phyloP scores from a whole-genome alignment of 768 basidiomycete species.

The Mycena crocata region DNA sequence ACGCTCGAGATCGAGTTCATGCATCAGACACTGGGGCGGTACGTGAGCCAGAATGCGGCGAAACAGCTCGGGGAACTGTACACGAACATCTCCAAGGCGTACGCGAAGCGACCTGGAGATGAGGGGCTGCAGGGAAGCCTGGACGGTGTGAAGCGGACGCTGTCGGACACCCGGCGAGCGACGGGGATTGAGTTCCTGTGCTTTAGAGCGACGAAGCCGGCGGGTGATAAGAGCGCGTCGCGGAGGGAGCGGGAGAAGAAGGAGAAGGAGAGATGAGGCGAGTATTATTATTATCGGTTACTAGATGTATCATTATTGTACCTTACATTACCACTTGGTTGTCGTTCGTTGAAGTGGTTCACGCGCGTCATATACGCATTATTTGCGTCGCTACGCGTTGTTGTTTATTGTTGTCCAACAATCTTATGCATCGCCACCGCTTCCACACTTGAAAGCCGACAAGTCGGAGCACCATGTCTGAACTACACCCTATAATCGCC shows the following conservation, averaged over 20 bases:
- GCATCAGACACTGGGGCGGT: slow-evolving; percentile 93
- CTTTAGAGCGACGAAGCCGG: slow-evolving; percentile 80
- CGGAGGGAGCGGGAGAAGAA: slow-evolving; percentile 15
- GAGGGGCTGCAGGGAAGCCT: slow-evolving; percentile 89
- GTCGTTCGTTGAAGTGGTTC: too few species aligned
- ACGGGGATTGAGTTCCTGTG: slow-evolving; percentile 97
- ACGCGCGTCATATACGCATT: too few species aligned
- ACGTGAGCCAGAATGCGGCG: slow-evolving; percentile 84
- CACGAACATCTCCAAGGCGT: slow-evolving; percentile 93
- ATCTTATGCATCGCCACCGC: too few species aligned
- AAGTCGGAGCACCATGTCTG: not conserved
- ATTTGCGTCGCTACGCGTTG: too few species aligned
- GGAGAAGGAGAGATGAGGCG: not conserved
- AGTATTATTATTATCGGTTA: slow-evolving; percentile 3
- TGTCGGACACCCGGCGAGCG: slow-evolving; percentile 88
- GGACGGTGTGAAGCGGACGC: slow-evolving; percentile 90
- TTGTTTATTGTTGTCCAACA: too few species aligned
- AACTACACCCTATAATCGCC: slow-evolving; percentile 24
- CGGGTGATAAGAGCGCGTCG: slow-evolving; percentile 36
- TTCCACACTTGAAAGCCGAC: too few species aligned
- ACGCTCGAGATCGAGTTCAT: slow-evolving; percentile 99
- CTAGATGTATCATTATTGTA: slow-evolving; percentile 24
- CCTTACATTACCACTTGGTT: too few species aligned
- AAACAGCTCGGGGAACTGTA: slow-evolving; percentile 92
- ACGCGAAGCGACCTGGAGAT: slow-evolving; percentile 85